A percentile compares a stretch with the other conserved stretches of the same genome.
These are phyloP conservation scores for Durusdinium trenchii DNA, from an alignment of 73 alveolate species.

Conservation along the genomic window DNA sequence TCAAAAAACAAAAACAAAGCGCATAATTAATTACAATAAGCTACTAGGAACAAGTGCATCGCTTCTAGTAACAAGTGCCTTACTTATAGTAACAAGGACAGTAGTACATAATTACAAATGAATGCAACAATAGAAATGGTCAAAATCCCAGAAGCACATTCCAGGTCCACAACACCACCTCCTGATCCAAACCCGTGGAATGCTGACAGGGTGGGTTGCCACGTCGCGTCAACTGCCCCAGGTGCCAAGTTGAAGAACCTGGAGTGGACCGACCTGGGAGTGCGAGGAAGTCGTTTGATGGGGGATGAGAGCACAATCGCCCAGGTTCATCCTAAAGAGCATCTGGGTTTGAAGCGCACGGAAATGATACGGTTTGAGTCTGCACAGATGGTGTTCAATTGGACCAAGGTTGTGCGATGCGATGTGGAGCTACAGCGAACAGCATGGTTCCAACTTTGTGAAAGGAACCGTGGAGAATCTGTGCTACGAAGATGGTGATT, in stretches of 20 bases:
- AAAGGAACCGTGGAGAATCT: slow-evolving; percentile 41
- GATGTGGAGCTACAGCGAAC: slow-evolving; percentile 65
- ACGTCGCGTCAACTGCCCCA: background rate
- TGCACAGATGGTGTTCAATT: background rate
- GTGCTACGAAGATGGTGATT: slow-evolving; percentile 37
- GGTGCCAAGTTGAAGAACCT: slow-evolving; percentile 69
- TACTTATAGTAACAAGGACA: too few species aligned
- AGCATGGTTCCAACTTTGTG: slow-evolving; percentile 75
- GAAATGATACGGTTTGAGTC: background rate
- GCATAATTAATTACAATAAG: too few species aligned
- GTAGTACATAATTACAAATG: too few species aligned
- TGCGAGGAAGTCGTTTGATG: slow-evolving; percentile 60
- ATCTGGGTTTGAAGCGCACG: background rate
- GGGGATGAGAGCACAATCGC: slow-evolving; percentile 89
- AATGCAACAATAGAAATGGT: too few species aligned
- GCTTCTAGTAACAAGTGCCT: too few species aligned
- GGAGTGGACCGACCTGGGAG: slow-evolving; percentile 83
- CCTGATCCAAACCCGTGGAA: too few species aligned
- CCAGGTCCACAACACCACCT: too few species aligned
- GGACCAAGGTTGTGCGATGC: slow-evolving; percentile 67
- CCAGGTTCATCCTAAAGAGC: slow-evolving; percentile 84
- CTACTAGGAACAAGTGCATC: too few species aligned
- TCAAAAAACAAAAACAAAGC: too few species aligned
- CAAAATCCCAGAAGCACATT: too few species aligned
- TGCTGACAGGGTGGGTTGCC: too few species aligned